Conservation (phyloP, 768 basidiomycete species). For the Trametes coccinea region DNA sequence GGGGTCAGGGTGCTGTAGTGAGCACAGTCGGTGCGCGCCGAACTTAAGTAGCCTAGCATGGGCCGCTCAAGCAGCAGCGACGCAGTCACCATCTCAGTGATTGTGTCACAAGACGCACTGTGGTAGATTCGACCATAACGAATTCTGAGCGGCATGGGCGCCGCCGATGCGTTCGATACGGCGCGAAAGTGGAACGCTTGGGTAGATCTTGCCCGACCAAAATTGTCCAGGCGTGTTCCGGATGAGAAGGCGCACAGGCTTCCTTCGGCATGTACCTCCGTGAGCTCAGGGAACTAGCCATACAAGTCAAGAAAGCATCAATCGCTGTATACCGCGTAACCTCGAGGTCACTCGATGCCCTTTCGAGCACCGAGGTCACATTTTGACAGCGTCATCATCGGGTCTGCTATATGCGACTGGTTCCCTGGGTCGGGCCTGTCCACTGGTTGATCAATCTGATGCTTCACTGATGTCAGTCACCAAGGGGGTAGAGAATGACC, state of each 20-base stretch:
- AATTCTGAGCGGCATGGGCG: constrained; percentile 6
- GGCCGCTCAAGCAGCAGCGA: constrained; percentile 11
- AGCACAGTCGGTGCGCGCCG: background rate
- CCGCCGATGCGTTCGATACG: constrained; percentile 8
- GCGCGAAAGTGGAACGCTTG: background rate
- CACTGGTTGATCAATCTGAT: constrained; percentile 1
- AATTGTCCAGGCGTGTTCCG: constrained; percentile 9
- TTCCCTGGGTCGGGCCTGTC: background rate
- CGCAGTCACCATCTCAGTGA: background rate
- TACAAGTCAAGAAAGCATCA: background rate
- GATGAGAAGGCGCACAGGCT: constrained; percentile 4
- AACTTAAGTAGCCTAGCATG: constrained; percentile 9
- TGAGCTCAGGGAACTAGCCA: constrained; percentile 4
- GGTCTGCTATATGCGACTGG: background rate
- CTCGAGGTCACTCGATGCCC: background rate
- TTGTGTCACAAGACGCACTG: constrained; percentile 10
- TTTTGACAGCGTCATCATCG: constrained; percentile 6
- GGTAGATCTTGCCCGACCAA: constrained; percentile 2
- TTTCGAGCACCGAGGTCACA: background rate
- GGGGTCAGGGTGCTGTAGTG: constrained; percentile 14
- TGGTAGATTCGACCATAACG: background rate
- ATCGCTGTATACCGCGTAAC: background rate
- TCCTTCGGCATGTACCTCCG: constrained; percentile 10
- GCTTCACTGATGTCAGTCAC: background rate
- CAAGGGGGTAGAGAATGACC: background rate